phyloP scores from a whole-genome alignment of 345 rosid genomes.

The Lenwebbia sp. region DNA sequence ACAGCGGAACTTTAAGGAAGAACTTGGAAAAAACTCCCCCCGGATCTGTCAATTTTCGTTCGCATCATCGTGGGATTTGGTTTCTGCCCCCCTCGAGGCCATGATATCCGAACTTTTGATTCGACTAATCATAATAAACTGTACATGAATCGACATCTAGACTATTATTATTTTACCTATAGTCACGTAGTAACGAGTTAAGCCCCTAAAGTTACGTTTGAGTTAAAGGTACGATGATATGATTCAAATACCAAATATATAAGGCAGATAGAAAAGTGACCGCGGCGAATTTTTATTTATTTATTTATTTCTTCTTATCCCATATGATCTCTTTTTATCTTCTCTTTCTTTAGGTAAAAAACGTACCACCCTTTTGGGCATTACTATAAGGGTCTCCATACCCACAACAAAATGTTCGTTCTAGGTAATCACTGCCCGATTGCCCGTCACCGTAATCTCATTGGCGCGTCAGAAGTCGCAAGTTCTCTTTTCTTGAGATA shows the following conservation, averaged over 20 bases:
- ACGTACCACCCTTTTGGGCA: no score
- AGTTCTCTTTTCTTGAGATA: neutral
- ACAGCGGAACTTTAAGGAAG: neutral
- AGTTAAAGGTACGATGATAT: neutral
- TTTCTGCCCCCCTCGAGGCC: no score
- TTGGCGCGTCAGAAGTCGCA: neutral
- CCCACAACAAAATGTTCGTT: neutral
- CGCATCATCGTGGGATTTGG: neutral
- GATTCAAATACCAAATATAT: neutral
- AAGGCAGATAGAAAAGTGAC: neutral
- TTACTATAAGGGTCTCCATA: neutral
- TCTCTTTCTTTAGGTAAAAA: no score
- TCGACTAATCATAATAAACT: neutral
- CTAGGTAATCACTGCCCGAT: fast-evolving
- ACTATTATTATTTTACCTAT: neutral
- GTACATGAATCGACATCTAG: neutral
- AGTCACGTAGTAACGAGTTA: neutral
- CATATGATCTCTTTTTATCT: no score
- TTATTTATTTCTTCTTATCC: no score
- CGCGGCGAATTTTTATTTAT: neutral
- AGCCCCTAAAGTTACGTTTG: neutral
- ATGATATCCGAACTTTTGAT: no score
- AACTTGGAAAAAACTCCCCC: neutral
- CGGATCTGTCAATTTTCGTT: neutral
- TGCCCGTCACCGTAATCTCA: neutral